These are phyloP conservation scores for Saccharomyces hybrid DNA, from an alignment of 1,139 yeast species.

Conservation along the genomic window DNA sequence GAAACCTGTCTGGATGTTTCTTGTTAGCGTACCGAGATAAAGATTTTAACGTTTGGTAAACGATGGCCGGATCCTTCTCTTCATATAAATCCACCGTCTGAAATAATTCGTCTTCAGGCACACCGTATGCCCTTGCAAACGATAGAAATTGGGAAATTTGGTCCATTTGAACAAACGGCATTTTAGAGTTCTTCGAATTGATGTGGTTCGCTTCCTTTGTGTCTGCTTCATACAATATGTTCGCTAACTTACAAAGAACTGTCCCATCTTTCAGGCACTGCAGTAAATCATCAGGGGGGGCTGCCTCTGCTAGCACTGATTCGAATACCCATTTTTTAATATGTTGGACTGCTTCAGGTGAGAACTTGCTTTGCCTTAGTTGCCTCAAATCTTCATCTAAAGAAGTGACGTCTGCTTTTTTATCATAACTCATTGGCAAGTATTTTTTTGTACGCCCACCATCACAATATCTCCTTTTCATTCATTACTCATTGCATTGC, in stretches of 20 bases:
- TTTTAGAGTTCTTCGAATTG: constrained; percentile 53
- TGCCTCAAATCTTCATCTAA: constrained; percentile 49
- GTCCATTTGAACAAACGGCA: constrained; percentile 88
- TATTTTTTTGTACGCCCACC: background rate
- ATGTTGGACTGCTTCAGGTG: constrained; percentile 35
- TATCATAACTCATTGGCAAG: constrained; percentile 19
- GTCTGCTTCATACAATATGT: constrained; percentile 35
- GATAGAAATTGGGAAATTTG: constrained; percentile 66
- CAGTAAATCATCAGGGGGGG: constrained; percentile 36
- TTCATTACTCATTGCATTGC: background rate
- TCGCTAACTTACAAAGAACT: constrained; percentile 43
- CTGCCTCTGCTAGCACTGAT: constrained; percentile 29
- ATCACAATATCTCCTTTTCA: background rate
- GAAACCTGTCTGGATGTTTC: constrained; percentile 37
- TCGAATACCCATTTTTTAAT: constrained; percentile 45
- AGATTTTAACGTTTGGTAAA: constrained; percentile 64
- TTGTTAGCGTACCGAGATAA: constrained; percentile 56
- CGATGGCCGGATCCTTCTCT: constrained; percentile 67
- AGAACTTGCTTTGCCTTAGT: constrained; percentile 45
- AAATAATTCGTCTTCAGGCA: constrained; percentile 77
- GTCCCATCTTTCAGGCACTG: constrained; percentile 60
- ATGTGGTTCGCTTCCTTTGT: constrained; percentile 32
- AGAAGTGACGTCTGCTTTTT: constrained; percentile 40
- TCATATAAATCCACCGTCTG: constrained; percentile 79
- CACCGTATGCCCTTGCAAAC: constrained; percentile 54